These are phyloP conservation scores for Cylindrotheca closterium DNA, from an alignment of 108 stramenopile species.

Conservation along the genomic window DNA sequence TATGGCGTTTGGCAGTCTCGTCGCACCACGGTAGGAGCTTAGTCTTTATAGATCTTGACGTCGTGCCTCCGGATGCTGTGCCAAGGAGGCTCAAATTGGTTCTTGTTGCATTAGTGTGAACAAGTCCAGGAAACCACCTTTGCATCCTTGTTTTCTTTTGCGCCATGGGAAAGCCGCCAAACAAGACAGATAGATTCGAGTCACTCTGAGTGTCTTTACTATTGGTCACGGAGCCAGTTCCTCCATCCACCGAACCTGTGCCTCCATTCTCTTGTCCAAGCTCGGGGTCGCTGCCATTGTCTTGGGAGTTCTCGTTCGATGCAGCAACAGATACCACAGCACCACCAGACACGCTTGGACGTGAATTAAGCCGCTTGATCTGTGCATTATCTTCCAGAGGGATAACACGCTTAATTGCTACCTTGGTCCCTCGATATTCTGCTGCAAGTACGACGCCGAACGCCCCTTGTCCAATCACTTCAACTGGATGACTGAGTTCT, in stretches of 20 bases:
- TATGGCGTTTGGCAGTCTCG: not conserved
- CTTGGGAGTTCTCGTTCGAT: not conserved
- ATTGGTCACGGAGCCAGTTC: not conserved
- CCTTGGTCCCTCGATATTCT: conserved; percentile 44
- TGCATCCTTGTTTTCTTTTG: not conserved
- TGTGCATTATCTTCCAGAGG: conserved; percentile 17
- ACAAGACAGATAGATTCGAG: not conserved
- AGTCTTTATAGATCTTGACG: not conserved
- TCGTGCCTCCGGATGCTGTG: not conserved
- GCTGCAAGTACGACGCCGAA: conserved; percentile 43
- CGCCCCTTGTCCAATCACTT: conserved; percentile 36
- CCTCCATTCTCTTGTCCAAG: conserved; percentile 18
- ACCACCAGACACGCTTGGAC: no score
- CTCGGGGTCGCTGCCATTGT: conserved; percentile 37
- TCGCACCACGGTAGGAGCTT: not conserved
- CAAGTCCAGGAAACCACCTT: not conserved
- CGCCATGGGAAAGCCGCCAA: not conserved
- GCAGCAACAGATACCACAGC: not conserved
- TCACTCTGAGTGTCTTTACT: not conserved
- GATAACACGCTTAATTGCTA: conserved; percentile 44
- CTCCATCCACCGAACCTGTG: conserved; percentile 1
- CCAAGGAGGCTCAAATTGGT: not conserved
- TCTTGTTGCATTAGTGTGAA: not conserved
- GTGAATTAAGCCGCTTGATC: no score
- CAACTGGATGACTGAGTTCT: conserved; percentile 23